Percentiles rank a stretch among this genome's conserved stretches.
Conservation (phyloP, 225 moss, liverwort and hornwort genomes). For the Antitrichia curtipendula region DNA sequence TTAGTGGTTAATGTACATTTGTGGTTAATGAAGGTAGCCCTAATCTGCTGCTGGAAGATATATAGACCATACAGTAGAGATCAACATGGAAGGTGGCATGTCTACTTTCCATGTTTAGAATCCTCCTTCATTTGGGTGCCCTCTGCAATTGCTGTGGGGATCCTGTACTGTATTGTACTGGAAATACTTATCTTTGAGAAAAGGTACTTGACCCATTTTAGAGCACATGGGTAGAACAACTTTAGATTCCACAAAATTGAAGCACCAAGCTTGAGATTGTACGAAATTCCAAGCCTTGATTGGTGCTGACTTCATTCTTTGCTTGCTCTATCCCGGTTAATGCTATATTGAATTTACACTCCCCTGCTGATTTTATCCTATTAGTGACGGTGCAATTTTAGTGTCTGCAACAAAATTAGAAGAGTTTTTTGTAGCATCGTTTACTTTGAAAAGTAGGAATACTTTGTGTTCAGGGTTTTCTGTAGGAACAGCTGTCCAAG, state of each 20-base stretch:
- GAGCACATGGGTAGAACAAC: neutral
- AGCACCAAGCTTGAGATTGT: neutral
- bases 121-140: neutral
- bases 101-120: neutral
- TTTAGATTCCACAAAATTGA: neutral
- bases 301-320: neutral
- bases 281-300: neutral
- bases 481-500: neutral
- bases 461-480: neutral
- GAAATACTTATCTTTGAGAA: neutral
- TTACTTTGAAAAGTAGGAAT: neutral
- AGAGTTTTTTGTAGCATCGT: neutral
- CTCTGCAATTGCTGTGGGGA: neutral
- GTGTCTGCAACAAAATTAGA: neutral
- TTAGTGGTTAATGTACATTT: neutral
- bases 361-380: too few relatives aligned
- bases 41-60: neutral
- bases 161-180: neutral
- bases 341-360: neutral
- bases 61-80: neutral
- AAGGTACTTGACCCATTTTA: neutral
- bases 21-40: neutral
- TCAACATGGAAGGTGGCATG: neutral
- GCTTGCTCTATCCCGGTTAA: neutral
- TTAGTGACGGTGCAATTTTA: neutral